Percentiles rank a stretch among this genome's conserved stretches.
Conservation (phyloP, 345 rosid genomes). For the Populus euphratica region DNA sequence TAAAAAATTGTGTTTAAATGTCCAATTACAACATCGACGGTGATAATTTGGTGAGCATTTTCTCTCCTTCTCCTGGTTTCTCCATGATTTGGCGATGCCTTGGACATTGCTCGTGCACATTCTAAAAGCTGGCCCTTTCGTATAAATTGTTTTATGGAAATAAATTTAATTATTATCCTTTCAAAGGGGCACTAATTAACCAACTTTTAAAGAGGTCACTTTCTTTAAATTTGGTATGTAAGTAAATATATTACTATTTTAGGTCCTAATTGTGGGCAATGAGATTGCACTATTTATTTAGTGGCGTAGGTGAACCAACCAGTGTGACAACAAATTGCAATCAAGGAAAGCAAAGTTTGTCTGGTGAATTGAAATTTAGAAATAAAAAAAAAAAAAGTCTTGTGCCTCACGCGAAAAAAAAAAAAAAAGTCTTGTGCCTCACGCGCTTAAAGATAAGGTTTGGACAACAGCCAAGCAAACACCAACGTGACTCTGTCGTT, state of each 20-base stretch:
- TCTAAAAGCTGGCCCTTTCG: no score
- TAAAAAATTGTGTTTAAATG: no score
- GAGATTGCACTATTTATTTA: not conserved
- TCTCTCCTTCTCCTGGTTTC: no score
- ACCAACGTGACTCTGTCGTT: not conserved
- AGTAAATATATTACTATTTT: not conserved
- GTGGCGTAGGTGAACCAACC: not conserved
- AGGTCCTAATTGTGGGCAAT: not conserved
- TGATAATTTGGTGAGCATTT: no score
- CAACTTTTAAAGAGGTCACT: not conserved
- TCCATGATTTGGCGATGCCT: no score
- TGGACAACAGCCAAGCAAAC: not conserved
- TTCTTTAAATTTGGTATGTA: not conserved
- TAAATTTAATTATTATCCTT: not conserved
- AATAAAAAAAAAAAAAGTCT: not conserved
- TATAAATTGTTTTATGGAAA: no score
- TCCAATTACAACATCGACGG: no score
- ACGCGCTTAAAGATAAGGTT: not conserved
- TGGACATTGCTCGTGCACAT: no score
- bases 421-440: not conserved
- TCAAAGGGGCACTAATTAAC: not conserved
- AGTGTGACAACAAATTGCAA: not conserved
- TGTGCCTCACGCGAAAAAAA: not conserved
- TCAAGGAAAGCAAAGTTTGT: not conserved
- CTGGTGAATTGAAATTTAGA: no score